Conservation (phyloP, 225 moss, liverwort and hornwort genomes). For the Pseudoscleropodium purum region DNA sequence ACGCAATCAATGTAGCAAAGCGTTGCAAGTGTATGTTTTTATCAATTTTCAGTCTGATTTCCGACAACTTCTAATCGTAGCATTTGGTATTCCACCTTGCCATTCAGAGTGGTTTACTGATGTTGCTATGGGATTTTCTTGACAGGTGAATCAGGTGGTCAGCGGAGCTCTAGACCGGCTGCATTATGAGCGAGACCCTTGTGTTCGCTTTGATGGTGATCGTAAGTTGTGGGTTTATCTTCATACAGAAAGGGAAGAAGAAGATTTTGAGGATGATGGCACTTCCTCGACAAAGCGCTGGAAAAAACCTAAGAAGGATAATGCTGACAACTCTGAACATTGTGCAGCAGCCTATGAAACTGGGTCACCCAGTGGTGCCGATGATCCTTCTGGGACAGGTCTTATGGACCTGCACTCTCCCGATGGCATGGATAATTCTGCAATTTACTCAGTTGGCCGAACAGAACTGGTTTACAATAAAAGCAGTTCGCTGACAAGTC, state of each 20-base stretch:
- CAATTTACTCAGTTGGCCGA: conserved; percentile 63
- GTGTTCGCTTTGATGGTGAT: conserved; percentile 83
- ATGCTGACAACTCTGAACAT: conserved; percentile 48
- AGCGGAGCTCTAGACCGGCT: conserved; percentile 81
- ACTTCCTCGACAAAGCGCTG: conserved; percentile 78
- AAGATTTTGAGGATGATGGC: conserved; percentile 79
- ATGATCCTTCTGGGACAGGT: conserved; percentile 51
- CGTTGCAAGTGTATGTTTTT: neutral
- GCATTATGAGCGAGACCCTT: conserved; percentile 82
- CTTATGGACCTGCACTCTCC: conserved; percentile 63
- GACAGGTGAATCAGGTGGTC: conserved; percentile 74
- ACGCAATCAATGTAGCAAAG: neutral
- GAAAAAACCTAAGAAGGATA: conserved; percentile 84
- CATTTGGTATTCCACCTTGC: neutral
- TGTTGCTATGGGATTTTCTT: neutral
- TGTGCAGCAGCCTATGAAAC: conserved; percentile 58
- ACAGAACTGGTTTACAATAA: conserved; percentile 71
- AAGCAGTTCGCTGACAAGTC: conserved; percentile 74
- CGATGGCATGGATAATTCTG: conserved; percentile 63
- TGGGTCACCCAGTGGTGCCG: conserved; percentile 61
- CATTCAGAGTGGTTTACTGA: neutral
- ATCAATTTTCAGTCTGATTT: neutral
- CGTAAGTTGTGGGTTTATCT: conserved; percentile 79
- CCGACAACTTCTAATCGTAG: neutral
- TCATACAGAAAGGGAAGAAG: conserved; percentile 72